Base-by-base conservation (phyloP, 129 eudicot species). In the Centrapalus pauciflorus region DNA sequence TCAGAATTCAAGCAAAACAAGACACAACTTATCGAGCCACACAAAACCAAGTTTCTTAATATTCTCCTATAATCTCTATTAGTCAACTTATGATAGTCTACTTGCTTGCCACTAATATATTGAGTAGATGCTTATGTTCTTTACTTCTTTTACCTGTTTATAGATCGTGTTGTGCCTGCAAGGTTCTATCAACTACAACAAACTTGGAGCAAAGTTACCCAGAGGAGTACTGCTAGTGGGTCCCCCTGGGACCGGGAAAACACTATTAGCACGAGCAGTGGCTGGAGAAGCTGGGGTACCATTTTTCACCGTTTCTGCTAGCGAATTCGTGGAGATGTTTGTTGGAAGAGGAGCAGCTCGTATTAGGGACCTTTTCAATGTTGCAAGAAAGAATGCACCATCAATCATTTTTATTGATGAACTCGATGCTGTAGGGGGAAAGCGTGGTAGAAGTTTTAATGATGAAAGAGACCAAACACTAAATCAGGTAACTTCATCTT, bases 201-300 rank as follows among this genome's bases (percentile, higher is more conserved):
- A 85, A 61, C 80, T 94, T 7, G 99, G 99, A 57, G 99, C 99
- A 66, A 94, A 87, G 72, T 70, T 94, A 51, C 99, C 97, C 0
- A 84, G 88, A 82, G 99, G 99, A 16, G 97, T 94, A 63, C 80
- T 94, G 72, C 88, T 89, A 51, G 96, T 89, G 61, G 99, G 99
- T 17, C 96, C 99, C 12, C 99, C 99, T 16, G 99, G 99, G 40
- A 89, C 99, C 0, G 96, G 96, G 41, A 93, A 93, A 80, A 93
- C 99, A 55, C 68, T 93, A 60, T 84, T 93, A 59, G 96, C 99
- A 23, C 97, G 99, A 77, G 99, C 99, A 23, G 97, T 94, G 29
- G 99, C 99, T 5, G 99, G 99, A 71, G 99, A 94, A 83, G 97
- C 97, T 1, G 99, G 97, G 37, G 99, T 94, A 3, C 95, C 99